A percentile compares a stretch with the other conserved stretches of the same genome.
These are phyloP conservation scores for Grigorovia yakushimaensis DNA, from an alignment of 805 yeast genomes.

Conservation along the genomic window DNA sequence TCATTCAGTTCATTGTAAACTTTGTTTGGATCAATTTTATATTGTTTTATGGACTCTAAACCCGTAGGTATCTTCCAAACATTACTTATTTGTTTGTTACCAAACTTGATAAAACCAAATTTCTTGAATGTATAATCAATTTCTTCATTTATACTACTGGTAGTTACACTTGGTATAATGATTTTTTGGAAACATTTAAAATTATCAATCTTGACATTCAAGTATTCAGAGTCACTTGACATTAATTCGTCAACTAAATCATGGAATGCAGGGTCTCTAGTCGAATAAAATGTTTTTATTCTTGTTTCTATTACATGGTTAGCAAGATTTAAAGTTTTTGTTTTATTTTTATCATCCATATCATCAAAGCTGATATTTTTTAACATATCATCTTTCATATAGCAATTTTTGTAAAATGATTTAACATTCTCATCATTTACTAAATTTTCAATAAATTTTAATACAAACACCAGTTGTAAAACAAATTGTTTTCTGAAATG, in stretches of 20 bases:
- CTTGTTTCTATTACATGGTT: constrained; percentile 12
- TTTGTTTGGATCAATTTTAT: constrained; percentile 16
- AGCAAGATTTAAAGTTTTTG: constrained; percentile 10
- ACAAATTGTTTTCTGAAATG: constrained; percentile 23
- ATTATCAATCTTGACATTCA: constrained; percentile 16
- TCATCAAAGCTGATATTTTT: constrained; percentile 6
- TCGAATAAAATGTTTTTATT: constrained; percentile 15
- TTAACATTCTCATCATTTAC: constrained; percentile 12
- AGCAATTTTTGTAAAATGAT: constrained; percentile 13
- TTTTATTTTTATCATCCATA: constrained; percentile 10
- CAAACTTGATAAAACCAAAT: constrained; percentile 25
- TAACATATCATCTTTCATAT: constrained; percentile 13
- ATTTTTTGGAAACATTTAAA: constrained; percentile 16
- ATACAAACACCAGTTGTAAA: constrained; percentile 16
- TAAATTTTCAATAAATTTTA: constrained; percentile 10
- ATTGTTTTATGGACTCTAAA: constrained; percentile 23
- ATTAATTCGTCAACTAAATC: constrained; percentile 8
- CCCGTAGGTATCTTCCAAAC: constrained; percentile 36
- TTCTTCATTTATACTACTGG: neutral
- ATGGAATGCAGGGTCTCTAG: constrained; percentile 17
- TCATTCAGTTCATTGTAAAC: constrained; percentile 11
- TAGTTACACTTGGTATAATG: neutral
- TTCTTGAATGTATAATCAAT: constrained; percentile 18
- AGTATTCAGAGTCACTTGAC: constrained; percentile 10
- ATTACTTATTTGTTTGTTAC: constrained; percentile 24